Evolutionary conservation across 2,329 filamentous ascomycete species (phyloP).

Genomic region (Mariannaea sp.): DNA sequence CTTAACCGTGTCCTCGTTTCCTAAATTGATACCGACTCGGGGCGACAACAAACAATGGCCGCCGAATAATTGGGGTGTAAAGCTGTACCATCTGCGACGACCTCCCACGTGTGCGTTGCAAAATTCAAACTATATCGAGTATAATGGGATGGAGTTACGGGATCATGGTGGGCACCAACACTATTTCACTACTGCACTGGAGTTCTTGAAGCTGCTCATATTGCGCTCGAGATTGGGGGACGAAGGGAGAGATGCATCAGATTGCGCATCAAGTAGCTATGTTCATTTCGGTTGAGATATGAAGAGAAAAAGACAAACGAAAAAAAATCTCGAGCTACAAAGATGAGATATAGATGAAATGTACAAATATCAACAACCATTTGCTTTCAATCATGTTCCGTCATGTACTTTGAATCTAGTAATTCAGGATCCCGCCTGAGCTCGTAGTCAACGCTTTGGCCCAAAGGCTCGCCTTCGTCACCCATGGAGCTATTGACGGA

Average conservation of each 20-base stretch:
- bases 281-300: slow-evolving; percentile 9
- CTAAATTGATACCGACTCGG: background rate
- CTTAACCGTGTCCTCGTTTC: slow-evolving; percentile 70
- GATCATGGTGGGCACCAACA: slow-evolving; percentile 35
- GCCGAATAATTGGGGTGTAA: slow-evolving; percentile 6
- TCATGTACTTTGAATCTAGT: slow-evolving; percentile 25
- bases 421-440: slow-evolving; percentile 50
- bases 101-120: slow-evolving; percentile 7
- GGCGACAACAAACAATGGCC: background rate
- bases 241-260: slow-evolving; percentile 22
- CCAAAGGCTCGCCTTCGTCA: slow-evolving; percentile 66
- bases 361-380: slow-evolving; percentile 36
- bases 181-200: slow-evolving; percentile 31
- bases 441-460: slow-evolving; percentile 63
- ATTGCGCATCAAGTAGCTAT: slow-evolving; percentile 18
- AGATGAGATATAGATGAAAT: slow-evolving; percentile 24
- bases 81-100: slow-evolving; percentile 3
- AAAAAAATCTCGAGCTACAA: slow-evolving; percentile 11
- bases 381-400: slow-evolving; percentile 23
- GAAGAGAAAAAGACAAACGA: slow-evolving; percentile 12
- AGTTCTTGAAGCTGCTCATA: slow-evolving; percentile 23
- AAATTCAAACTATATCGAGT: slow-evolving; percentile 33
- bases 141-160: slow-evolving; percentile 36
- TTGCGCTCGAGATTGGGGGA: slow-evolving; percentile 21
- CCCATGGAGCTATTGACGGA: slow-evolving; percentile 71